A percentile compares a stretch with the other conserved stretches of the same genome.
phyloP scores from a whole-genome alignment of 2,329 filamentous ascomycete genomes.

The Blumeria graminis region DNA sequence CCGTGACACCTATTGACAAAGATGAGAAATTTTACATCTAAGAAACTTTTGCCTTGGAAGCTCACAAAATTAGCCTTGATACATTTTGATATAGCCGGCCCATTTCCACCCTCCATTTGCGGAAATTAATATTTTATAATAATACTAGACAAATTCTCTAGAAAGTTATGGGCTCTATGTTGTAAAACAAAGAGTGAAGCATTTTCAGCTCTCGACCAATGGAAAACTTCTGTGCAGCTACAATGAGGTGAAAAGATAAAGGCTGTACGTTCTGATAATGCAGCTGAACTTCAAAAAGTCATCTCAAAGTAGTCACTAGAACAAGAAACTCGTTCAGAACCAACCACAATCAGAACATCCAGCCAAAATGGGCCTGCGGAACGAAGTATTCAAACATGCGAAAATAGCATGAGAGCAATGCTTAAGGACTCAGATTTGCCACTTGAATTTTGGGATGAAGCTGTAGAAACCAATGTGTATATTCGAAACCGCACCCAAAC shows the following conservation, averaged over 20 bases:
- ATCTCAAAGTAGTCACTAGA: neutral
- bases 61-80: neutral
- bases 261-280: neutral
- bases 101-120: neutral
- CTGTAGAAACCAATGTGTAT: too few species aligned
- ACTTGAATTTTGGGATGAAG: too few species aligned
- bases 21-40: neutral
- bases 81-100: neutral
- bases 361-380: too few species aligned
- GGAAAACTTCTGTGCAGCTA: neutral
- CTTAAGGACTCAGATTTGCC: too few species aligned
- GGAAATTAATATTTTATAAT: neutral
- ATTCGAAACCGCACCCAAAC: too few species aligned
- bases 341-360: neutral
- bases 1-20: too few species aligned
- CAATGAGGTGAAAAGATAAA: neutral
- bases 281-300: neutral
- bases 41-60: neutral
- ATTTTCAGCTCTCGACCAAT: neutral
- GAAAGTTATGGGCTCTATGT: neutral
- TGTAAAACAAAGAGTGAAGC: neutral
- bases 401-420: too few species aligned
- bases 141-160: neutral
- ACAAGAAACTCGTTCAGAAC: neutral
- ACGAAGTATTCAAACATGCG: too few species aligned